Evolutionary conservation across 345 rosid genomes (phyloP).

Genomic region (Crucihimalaya himalaica): DNA sequence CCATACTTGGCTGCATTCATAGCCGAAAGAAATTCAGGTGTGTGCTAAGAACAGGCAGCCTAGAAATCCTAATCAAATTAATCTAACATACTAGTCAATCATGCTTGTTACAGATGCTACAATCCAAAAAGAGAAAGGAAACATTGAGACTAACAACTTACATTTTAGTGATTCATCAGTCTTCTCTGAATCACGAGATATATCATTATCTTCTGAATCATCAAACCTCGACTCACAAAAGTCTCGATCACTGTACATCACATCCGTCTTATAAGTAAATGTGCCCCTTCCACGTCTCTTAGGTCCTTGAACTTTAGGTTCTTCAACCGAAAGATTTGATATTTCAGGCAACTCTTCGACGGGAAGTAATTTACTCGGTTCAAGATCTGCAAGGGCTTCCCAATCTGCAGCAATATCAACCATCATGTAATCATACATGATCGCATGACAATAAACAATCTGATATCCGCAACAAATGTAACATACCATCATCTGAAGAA

Average conservation of each 20-base stretch:
- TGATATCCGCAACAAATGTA: background rate
- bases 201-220: slow-evolving; percentile 51
- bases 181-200: slow-evolving; percentile 41
- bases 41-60: too few species aligned
- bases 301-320: slow-evolving; percentile 53
- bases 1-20: slow-evolving; percentile 72
- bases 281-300: slow-evolving; percentile 93
- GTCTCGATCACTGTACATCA: slow-evolving; percentile 60
- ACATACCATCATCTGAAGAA: slow-evolving; percentile 70
- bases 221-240: slow-evolving; percentile 35
- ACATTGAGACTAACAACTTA: slow-evolving; percentile 37
- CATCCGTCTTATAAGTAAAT: slow-evolving; percentile 62
- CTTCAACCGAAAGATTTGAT: slow-evolving; percentile 63
- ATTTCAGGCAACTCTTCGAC: slow-evolving; percentile 57
- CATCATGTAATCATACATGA: background rate
- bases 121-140: background rate
- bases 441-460: slow-evolving; percentile 6
- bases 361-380: slow-evolving; percentile 57
- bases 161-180: slow-evolving; percentile 46
- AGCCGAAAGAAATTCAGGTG: background rate
- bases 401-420: slow-evolving; percentile 56
- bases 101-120: background rate
- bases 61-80: background rate
- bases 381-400: slow-evolving; percentile 83
- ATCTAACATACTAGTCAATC: background rate